phyloP scores from a whole-genome alignment of 495 filamentous ascomycete genomes.

The Peziza echinospora region DNA sequence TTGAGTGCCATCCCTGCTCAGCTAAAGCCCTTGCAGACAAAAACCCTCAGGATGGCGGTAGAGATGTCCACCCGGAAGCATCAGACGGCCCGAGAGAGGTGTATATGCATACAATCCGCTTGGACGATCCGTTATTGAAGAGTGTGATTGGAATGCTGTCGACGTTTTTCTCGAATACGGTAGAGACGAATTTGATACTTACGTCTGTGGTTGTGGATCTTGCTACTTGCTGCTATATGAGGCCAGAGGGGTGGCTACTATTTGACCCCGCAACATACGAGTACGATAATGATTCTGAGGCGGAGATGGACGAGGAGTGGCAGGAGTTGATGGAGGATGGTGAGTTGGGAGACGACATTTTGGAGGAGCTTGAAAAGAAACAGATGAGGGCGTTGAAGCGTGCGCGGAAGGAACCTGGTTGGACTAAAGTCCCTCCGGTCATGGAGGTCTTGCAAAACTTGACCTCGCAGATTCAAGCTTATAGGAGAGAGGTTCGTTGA shows the following conservation, averaged over 20 bases:
- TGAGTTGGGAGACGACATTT: constrained; percentile 12
- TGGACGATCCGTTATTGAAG: constrained; percentile 56
- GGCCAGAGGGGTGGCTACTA: constrained; percentile 75
- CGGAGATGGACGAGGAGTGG: constrained; percentile 12
- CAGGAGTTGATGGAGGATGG: constrained; percentile 14
- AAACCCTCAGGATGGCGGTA: constrained; percentile 23
- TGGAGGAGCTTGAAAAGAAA: constrained; percentile 12
- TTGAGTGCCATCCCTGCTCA: constrained; percentile 69
- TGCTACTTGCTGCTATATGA: constrained; percentile 59
- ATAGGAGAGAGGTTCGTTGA: too few relatives aligned
- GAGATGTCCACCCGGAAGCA: too few relatives aligned
- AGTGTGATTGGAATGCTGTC: constrained; percentile 46
- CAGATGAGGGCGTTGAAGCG: constrained; percentile 22
- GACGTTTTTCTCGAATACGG: constrained; percentile 68
- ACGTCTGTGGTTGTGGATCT: constrained; percentile 68
- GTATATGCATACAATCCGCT: constrained; percentile 36
- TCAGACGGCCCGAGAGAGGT: constrained; percentile 3
- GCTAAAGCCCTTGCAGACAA: constrained; percentile 34
- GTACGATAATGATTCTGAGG: constrained; percentile 25
- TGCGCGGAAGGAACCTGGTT: constrained; percentile 30
- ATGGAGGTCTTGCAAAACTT: constrained; percentile 33
- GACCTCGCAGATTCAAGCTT: constrained; percentile 40
- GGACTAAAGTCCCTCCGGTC: constrained; percentile 28
- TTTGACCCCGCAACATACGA: constrained; percentile 43
- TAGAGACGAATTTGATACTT: constrained; percentile 69